Conservation (phyloP, 495 filamentous ascomycete genomes). For the Hapsidospora chrysogenum region DNA sequence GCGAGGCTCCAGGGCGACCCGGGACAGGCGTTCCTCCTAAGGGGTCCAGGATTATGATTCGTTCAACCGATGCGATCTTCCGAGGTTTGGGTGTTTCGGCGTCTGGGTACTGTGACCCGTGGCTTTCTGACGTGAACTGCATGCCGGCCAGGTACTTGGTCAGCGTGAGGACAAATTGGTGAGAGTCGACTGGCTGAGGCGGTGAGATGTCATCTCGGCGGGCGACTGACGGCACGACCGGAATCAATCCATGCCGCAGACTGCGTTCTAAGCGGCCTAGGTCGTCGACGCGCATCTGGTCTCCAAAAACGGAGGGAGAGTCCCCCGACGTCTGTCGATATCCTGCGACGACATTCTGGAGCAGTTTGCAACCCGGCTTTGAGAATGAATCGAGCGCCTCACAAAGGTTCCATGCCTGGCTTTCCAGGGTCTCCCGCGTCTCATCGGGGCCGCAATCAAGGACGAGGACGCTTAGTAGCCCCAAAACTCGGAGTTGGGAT, state of each 20-base stretch:
- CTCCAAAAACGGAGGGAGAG: conserved; percentile 7
- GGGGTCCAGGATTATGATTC: conserved; percentile 80
- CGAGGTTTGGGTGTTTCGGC: conserved; percentile 25
- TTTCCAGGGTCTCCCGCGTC: conserved; percentile 23
- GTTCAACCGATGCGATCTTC: conserved; percentile 47
- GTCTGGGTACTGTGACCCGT: conserved; percentile 22
- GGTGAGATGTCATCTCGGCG: conserved; percentile 42
- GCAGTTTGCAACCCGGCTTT: conserved; percentile 44
- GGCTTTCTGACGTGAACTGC: conserved; percentile 13
- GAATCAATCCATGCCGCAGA: conserved; percentile 59
- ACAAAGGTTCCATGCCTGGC: conserved; percentile 60
- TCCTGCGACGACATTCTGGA: conserved; percentile 43
- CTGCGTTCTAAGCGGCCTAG: conserved; percentile 47
- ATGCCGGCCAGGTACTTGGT: conserved; percentile 54
- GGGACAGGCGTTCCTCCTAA: conserved; percentile 69
- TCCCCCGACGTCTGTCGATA: conserved; percentile 10
- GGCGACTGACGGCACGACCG: conserved; percentile 56
- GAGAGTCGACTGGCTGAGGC: conserved; percentile 35
- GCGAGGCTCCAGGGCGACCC: conserved; percentile 46
- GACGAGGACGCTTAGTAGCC: conserved; percentile 66
- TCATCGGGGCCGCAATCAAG: conserved; percentile 43
- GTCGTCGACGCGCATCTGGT: conserved; percentile 20
- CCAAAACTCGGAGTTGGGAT: conserved; percentile 63
- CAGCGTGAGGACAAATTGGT: conserved; percentile 56
- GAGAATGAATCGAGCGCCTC: conserved; percentile 52